A percentile compares a stretch with the other conserved stretches of the same genome.
phyloP scores from a whole-genome alignment of 2,329 filamentous ascomycete species.

The Aspergillus pseudonomiae region DNA sequence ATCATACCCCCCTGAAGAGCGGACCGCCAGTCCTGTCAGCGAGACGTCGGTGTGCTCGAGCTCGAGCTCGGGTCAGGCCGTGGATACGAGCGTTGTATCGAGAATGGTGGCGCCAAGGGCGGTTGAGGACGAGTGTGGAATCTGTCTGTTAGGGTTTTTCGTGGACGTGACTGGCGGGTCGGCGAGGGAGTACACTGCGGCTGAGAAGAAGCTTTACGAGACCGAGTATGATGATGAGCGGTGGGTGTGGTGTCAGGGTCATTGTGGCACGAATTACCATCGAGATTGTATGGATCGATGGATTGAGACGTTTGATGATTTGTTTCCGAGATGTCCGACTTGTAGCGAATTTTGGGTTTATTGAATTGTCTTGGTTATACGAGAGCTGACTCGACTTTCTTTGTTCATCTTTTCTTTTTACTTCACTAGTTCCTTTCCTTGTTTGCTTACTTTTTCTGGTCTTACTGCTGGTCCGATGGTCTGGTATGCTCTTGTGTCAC shows the following conservation, averaged over 20 bases:
- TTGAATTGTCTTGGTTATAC: background rate
- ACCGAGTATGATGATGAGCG: background rate
- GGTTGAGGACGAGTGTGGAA: slow-evolving; percentile 15
- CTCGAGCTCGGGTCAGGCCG: background rate
- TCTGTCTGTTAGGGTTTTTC: slow-evolving; percentile 2
- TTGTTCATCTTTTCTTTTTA: background rate
- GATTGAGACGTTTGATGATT: background rate
- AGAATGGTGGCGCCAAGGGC: background rate
- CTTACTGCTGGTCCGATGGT: background rate
- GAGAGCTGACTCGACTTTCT: background rate
- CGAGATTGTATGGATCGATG: slow-evolving; percentile 16
- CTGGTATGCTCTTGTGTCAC: background rate
- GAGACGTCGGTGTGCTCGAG: background rate
- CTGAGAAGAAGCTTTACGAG: background rate
- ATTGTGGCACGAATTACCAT: slow-evolving; percentile 25
- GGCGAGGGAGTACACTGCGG: background rate
- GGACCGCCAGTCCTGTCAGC: background rate
- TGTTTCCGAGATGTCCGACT: slow-evolving; percentile 18
- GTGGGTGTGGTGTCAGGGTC: slow-evolving; percentile 18
- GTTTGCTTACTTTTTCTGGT: background rate
- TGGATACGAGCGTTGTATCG: background rate
- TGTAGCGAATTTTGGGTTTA: slow-evolving; percentile 16
- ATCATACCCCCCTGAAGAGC: background rate
- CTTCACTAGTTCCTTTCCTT: background rate
- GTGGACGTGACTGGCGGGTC: background rate